Evolutionary conservation across 208 protist species (phyloP).

Genomic region (Angomonas deanei): DNA sequence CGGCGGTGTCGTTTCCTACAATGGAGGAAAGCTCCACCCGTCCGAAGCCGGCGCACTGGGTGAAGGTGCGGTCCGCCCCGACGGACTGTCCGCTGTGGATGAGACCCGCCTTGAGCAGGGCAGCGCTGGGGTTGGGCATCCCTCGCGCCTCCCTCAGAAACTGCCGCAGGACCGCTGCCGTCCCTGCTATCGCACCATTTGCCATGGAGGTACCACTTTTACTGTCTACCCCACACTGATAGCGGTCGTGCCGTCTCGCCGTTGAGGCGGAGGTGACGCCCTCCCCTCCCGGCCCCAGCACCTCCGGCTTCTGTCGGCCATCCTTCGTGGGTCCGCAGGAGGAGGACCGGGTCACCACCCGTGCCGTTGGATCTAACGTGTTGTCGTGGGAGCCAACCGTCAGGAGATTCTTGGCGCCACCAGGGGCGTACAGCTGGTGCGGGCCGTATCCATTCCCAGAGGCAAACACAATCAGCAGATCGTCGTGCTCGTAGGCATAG

Average conservation of each 20-base stretch:
- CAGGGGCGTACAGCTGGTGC: conserved; percentile 34
- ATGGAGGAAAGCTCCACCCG: conserved; percentile 62
- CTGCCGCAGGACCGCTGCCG: conserved; percentile 80
- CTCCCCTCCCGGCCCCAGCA: conserved; percentile 59
- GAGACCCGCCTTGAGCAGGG: conserved; percentile 49
- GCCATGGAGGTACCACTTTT: conserved; percentile 90
- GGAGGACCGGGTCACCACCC: conserved; percentile 45
- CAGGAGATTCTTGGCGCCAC: conserved; percentile 80
- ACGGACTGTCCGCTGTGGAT: conserved; percentile 44
- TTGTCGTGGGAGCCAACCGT: conserved; percentile 65
- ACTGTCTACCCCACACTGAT: conserved; percentile 23
- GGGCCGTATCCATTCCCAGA: conserved; percentile 47
- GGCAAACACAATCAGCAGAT: conserved; percentile 73
- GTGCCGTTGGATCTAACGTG: neutral
- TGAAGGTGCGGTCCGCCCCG: neutral
- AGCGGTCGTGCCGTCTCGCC: conserved; percentile 3
- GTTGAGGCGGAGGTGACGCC: conserved; percentile 34
- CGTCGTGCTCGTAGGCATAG: conserved; percentile 43
- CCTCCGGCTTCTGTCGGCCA: conserved; percentile 75
- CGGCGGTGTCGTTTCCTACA: conserved; percentile 19
- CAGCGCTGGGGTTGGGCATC: conserved; percentile 32
- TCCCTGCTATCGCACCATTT: conserved; percentile 64
- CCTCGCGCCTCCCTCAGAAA: conserved; percentile 53
- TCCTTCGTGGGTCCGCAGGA: conserved; percentile 78
- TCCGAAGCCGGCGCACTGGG: conserved; percentile 34